Conservation (phyloP, 2,329 filamentous ascomycete genomes). For the Epichloe aotearoae region DNA sequence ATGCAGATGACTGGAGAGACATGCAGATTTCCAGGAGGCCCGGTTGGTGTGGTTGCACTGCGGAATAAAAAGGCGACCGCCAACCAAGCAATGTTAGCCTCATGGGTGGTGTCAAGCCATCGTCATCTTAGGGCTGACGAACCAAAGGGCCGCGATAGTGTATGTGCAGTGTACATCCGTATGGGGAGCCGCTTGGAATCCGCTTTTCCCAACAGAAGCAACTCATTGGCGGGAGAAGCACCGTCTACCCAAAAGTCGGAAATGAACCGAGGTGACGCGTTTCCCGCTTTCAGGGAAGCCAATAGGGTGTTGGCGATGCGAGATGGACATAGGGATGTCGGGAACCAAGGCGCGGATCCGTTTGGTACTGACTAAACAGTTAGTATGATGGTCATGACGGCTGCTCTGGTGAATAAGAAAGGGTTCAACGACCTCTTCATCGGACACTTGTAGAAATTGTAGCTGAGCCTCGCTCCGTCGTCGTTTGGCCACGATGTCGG, state of each 20-base stretch:
- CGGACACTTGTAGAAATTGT: no score
- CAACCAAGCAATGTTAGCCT: constrained; percentile 1
- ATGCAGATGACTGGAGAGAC: neutral
- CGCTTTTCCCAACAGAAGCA: neutral
- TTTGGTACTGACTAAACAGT: no score
- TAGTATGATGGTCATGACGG: neutral
- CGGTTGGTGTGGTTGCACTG: neutral
- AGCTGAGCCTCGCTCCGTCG: no score
- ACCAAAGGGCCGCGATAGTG: neutral
- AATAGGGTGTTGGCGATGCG: neutral
- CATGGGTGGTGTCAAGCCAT: neutral
- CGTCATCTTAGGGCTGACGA: constrained; percentile 7
- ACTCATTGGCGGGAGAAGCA: neutral
- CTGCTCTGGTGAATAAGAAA: no score
- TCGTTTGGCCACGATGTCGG: no score
- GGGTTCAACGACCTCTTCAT: no score
- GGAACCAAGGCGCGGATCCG: neutral
- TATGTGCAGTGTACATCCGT: neutral
- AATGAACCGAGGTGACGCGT: neutral
- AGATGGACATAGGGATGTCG: neutral
- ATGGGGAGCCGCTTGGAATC: neutral
- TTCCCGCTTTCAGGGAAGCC: neutral
- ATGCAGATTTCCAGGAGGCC: neutral
- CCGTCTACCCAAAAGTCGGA: neutral
- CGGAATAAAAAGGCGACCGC: neutral